Evolutionary conservation across 2,329 filamentous ascomycete genomes (phyloP).

Genomic region (Trichoderma harzianum): DNA sequence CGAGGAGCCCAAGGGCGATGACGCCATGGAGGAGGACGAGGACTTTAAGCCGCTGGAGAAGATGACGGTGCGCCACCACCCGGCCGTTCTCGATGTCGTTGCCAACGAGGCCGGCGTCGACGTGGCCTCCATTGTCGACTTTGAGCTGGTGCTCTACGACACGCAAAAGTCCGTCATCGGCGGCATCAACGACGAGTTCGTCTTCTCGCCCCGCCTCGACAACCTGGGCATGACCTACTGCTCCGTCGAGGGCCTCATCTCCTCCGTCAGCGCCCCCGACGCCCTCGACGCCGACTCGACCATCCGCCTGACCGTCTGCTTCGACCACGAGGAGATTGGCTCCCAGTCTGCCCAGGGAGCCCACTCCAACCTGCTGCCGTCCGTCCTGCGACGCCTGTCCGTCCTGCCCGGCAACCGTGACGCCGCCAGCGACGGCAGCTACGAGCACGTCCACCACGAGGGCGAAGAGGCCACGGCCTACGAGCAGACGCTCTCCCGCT

Average conservation of each 20-base stretch:
- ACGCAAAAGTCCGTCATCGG: constrained; percentile 88
- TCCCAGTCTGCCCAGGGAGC: constrained; percentile 90
- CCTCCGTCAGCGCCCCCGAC: constrained; percentile 62
- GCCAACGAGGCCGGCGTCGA: constrained; percentile 72
- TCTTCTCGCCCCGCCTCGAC: constrained; percentile 93
- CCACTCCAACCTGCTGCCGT: constrained; percentile 84
- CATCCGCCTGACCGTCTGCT: constrained; percentile 89
- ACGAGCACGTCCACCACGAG: constrained; percentile 57
- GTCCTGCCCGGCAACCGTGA: constrained; percentile 67
- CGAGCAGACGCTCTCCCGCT: constrained; percentile 86
- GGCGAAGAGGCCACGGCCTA: constrained; percentile 73
- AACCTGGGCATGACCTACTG: constrained; percentile 98
- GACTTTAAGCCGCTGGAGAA: constrained; percentile 73
- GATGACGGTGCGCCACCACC: constrained; percentile 80
- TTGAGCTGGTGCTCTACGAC: constrained; percentile 96
- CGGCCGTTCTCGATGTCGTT: constrained; percentile 80
- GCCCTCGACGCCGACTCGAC: constrained; percentile 71
- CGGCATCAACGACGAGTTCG: constrained; percentile 87
- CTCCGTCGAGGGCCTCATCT: constrained; percentile 78
- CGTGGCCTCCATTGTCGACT: constrained; percentile 76
- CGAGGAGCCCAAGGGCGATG: constrained; percentile 36
- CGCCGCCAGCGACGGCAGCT: constrained; percentile 60
- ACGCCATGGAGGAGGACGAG: constrained; percentile 36
- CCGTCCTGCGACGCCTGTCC: constrained; percentile 81
- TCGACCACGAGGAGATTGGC: constrained; percentile 97